Conservation (phyloP, 306 rosid genomes). For the Prunus campanulata region DNA sequence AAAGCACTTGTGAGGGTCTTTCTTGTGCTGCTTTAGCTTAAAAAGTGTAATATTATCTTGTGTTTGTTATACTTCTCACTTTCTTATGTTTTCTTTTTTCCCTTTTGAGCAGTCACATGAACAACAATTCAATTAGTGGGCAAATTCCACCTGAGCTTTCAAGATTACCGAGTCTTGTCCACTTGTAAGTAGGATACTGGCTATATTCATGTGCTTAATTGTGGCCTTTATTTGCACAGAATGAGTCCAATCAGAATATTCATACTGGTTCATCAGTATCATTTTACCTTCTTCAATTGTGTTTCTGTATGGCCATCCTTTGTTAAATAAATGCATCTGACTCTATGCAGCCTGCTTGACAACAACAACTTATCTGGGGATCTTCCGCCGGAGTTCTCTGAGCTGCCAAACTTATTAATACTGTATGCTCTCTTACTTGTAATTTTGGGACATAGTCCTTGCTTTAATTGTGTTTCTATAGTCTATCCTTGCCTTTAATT, state of each 20-base stretch:
- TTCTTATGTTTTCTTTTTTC: slow-evolving; percentile 7
- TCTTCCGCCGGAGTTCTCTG: slow-evolving; percentile 62
- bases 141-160: slow-evolving; percentile 71
- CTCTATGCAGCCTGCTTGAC: slow-evolving; percentile 84
- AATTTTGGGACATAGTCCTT: background rate
- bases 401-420: slow-evolving; percentile 47
- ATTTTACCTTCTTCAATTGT: background rate
- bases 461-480: background rate
- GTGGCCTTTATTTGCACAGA: background rate
- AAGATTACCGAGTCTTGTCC: slow-evolving; percentile 57
- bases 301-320: background rate
- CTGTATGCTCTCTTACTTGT: slow-evolving; percentile 35
- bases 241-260: background rate
- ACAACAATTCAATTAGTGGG: slow-evolving; percentile 92
- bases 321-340: slow-evolving; percentile 4
- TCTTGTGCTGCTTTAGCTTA: background rate
- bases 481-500: background rate
- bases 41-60: background rate
- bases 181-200: slow-evolving; percentile 58
- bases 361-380: slow-evolving; percentile 82
- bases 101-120: slow-evolving; percentile 82
- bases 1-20: slow-evolving; percentile 77
- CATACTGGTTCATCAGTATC: background rate
- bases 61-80: background rate
- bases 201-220: background rate